Percentiles rank a stretch among this genome's conserved stretches.
phyloP scores from a whole-genome alignment of 2,329 filamentous ascomycete species.

The Coleophoma crateriformis region DNA sequence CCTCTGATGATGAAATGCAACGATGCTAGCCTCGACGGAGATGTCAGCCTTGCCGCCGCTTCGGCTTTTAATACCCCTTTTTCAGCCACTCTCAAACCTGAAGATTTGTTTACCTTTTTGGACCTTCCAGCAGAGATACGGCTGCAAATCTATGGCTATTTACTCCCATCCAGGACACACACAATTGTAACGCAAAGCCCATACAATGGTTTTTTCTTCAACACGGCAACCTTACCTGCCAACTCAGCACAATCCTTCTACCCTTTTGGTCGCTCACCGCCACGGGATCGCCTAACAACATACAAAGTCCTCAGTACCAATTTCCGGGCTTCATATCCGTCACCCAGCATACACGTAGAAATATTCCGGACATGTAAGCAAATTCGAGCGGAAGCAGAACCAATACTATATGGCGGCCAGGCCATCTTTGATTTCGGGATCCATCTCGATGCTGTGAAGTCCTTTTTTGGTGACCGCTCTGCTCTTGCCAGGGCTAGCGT shows the following conservation, averaged over 20 bases:
- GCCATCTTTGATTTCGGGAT: constrained; percentile 18
- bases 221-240: constrained; percentile 7
- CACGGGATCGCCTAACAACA: constrained; percentile 9
- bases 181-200: constrained; percentile 21
- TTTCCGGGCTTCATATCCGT: constrained; percentile 8
- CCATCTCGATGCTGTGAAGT: constrained; percentile 12
- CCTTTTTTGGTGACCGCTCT: constrained; percentile 17
- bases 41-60: neutral
- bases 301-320: constrained; percentile 21
- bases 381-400: constrained; percentile 15
- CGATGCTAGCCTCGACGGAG: neutral
- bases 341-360: constrained; percentile 7
- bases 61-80: too few species aligned
- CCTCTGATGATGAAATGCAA: neutral
- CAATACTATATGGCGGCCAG: constrained; percentile 15
- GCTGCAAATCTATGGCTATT: constrained; percentile 18
- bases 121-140: constrained; percentile 21
- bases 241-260: constrained; percentile 14
- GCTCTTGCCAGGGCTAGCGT: constrained; percentile 9
- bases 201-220: constrained; percentile 20
- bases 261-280: constrained; percentile 10
- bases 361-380: constrained; percentile 14
- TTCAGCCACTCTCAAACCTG: too few species aligned
- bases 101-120: constrained; percentile 14
- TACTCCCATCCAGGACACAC: constrained; percentile 20